phyloP scores from a whole-genome alignment of 148 eudicot species.

The Euryodendron excelsum region DNA sequence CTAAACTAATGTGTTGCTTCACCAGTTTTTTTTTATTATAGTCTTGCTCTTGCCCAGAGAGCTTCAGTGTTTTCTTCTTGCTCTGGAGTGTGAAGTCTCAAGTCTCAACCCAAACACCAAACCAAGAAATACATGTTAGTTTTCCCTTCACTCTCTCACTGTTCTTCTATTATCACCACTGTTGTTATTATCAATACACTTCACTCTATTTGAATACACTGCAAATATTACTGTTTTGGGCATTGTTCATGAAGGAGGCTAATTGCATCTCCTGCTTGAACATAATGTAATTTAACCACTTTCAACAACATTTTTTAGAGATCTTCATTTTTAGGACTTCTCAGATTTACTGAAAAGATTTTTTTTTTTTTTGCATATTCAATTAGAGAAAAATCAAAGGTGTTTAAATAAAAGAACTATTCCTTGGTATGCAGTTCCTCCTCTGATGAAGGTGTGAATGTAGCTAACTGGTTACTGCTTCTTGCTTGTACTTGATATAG shows the following conservation, averaged over 20 bases:
- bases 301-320: not conserved
- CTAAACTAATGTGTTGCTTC: conserved; percentile 1
- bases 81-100: not conserved
- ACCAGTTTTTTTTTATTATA: not conserved
- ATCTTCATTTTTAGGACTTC: not conserved
- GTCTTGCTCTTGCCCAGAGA: not conserved
- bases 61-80: not conserved
- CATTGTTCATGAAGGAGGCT: not conserved
- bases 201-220: not conserved
- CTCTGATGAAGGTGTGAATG: not conserved
- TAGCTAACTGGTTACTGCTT: conserved; percentile 8
- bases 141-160: not conserved
- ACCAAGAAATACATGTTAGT: not conserved
- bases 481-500: conserved; percentile 12
- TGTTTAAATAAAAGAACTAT: not conserved
- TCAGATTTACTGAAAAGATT: not conserved
- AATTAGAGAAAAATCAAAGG: not conserved
- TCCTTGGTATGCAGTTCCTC: not conserved
- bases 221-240: not conserved
- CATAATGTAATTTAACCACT: not conserved
- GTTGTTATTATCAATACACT: not conserved
- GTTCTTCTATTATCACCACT: not conserved
- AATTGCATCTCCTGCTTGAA: not conserved
- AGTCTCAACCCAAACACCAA: not conserved
- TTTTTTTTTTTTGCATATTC: not conserved